Evolutionary conservation across 2,329 filamentous ascomycete species (phyloP).

Genomic region (Alternaria ventricosa): DNA sequence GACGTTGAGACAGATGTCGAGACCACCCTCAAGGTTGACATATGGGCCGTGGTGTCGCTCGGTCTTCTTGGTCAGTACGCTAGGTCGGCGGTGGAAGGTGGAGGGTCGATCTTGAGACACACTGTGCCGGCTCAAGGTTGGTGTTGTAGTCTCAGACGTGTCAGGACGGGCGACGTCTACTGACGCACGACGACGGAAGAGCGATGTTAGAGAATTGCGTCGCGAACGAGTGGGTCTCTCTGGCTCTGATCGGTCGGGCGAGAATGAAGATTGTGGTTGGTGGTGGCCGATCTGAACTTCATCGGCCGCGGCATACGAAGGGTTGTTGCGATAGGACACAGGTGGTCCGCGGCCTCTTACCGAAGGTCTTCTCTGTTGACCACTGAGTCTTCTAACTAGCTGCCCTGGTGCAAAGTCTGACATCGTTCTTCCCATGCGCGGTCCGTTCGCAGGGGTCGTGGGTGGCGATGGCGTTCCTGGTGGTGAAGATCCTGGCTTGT

Average conservation of each 20-base stretch:
- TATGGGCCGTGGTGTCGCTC: conserved; percentile 40
- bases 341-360: conserved; percentile 43
- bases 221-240: conserved; percentile 39
- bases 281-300: conserved; percentile 31
- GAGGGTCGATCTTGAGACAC: conserved; percentile 42
- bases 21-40: conserved; percentile 79
- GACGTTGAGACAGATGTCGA: conserved; percentile 88
- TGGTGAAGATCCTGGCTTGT: conserved; percentile 77
- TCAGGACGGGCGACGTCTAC: conserved; percentile 35
- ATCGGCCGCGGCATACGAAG: conserved; percentile 41
- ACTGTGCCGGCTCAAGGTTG: conserved; percentile 19
- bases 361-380: conserved; percentile 31
- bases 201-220: conserved; percentile 42
- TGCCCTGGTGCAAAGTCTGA: conserved; percentile 49
- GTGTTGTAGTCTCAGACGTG: conserved; percentile 34
- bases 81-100: conserved; percentile 54
- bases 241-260: conserved; percentile 38
- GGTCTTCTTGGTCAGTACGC: conserved; percentile 51
- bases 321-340: conserved; percentile 48
- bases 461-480: conserved; percentile 64
- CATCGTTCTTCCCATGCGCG: conserved; percentile 34
- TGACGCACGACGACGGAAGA: conserved; percentile 45
- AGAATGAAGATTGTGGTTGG: conserved; percentile 45
- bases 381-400: conserved; percentile 52
- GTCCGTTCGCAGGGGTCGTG: conserved; percentile 33